Base-by-base conservation (phyloP, 257 asterid genomes). In the Misopates orontium region DNA sequence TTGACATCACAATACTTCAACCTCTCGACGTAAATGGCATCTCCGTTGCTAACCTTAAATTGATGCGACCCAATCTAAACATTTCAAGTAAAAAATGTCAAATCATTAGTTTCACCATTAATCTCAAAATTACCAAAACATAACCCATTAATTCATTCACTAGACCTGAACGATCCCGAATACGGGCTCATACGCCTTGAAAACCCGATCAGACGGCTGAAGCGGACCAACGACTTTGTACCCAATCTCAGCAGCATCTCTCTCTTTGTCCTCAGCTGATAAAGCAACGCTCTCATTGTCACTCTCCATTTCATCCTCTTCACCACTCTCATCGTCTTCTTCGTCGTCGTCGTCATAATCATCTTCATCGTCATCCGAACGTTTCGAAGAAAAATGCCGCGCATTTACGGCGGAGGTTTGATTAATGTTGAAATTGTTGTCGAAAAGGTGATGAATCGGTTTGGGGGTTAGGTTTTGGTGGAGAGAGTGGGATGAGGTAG, bases 31-130 rank as follows among this genome's bases (percentile, higher is more conserved):
- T 71, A 93, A 65, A 90, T 90, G 72, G 75, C 65, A 76, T 92
- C 98, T 22, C 90, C 79, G 63, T 89, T 92, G 90, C 98, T 85
- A 76, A 89, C 97, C 76, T 92, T 92, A 82, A 89, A 92, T 73
- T 92, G 97, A 74, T 92, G 97, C 40, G 98, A 85, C 50, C 98
- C 98, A 80, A 92, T 79, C 98, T 92, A 81, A 69, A 70, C 10
- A 73, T 24, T 32, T 31, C 49, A 60, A 28, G 21, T 49, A 40
- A 44, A 56, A 51, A 13, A 25, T 11, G 23, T 63, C 32, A 3
- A 32, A 31, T 28, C 11, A 36, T 21, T 32, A 20, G 19, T n/a
- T 58, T 32, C 0, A 17, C 39, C 2, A 39, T 13, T 15, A 10
- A 14, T 22, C 25, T 39, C 17, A 45, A 39, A 9, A 62, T 53